Evolutionary conservation across 441 rosid species (phyloP).

Genomic region (Francoa sonchifolia): DNA sequence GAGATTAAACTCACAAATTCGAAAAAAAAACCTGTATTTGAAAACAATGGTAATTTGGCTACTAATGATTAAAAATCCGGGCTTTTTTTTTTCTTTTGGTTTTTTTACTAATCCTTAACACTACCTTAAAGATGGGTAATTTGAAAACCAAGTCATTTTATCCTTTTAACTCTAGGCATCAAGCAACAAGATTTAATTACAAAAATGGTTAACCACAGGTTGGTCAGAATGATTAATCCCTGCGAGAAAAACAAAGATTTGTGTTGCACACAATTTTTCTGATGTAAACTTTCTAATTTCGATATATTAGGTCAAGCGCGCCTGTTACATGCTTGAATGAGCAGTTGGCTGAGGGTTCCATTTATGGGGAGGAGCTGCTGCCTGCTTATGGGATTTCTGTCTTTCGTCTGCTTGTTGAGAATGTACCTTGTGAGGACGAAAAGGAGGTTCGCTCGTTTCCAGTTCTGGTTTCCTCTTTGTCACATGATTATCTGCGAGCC

Average conservation of each 20-base stretch:
- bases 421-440: conserved; percentile 31
- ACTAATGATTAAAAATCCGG: too few species aligned
- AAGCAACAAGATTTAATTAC: conserved; percentile 19
- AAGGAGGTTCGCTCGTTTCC: conserved; percentile 24
- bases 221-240: conserved; percentile 14
- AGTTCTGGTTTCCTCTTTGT: not conserved
- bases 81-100: too few species aligned
- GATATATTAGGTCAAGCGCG: conserved; percentile 23
- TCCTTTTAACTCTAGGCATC: too few species aligned
- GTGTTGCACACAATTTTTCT: conserved; percentile 11
- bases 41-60: too few species aligned
- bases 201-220: conserved; percentile 23
- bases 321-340: conserved; percentile 26
- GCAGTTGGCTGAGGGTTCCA: conserved; percentile 20
- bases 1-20: too few species aligned
- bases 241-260: not conserved
- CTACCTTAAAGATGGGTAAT: too few species aligned
- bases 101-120: too few species aligned
- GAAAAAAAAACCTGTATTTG: too few species aligned
- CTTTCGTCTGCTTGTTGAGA: conserved; percentile 27
- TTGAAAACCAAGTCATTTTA: too few species aligned
- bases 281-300: conserved; percentile 17
- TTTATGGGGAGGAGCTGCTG: conserved; percentile 19
- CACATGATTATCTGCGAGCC: not conserved
- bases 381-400: conserved; percentile 24